Evolutionary conservation across 139 green algal genomes (phyloP).

Genomic region (Spirogloea muscicola): DNA sequence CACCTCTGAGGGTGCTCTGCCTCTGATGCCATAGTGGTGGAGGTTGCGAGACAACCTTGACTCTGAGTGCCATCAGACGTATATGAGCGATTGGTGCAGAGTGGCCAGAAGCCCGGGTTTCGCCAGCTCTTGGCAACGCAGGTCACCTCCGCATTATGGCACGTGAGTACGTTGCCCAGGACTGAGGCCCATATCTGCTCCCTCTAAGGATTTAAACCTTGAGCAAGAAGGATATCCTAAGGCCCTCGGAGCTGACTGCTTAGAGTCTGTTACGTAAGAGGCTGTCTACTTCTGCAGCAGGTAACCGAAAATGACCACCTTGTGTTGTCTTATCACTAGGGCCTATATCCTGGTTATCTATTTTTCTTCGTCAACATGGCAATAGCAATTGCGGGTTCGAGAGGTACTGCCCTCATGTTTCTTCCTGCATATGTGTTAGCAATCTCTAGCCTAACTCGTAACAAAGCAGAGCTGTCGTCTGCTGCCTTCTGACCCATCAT

Average conservation of each 20-base stretch:
- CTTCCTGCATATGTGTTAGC: not conserved
- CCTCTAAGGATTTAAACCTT: not conserved
- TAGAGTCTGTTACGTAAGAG: not conserved
- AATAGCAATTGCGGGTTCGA: slow-evolving; percentile 30
- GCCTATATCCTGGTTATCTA: slow-evolving; percentile 42
- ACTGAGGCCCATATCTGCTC: not conserved
- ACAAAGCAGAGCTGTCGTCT: too few species aligned
- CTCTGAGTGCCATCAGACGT: too few species aligned
- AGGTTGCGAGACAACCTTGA: too few species aligned
- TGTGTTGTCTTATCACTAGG: slow-evolving; percentile 3
- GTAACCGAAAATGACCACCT: not conserved
- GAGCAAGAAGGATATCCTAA: not conserved
- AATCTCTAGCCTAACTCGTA: too few species aligned
- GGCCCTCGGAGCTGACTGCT: not conserved
- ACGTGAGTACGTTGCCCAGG: slow-evolving; percentile 26
- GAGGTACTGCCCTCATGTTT: not conserved
- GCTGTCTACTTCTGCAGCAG: not conserved
- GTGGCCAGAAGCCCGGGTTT: slow-evolving; percentile 26
- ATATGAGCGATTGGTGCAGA: slow-evolving; percentile 35
- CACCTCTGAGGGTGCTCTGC: too few species aligned
- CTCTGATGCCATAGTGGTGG: too few species aligned
- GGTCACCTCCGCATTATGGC: slow-evolving; percentile 36
- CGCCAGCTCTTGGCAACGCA: slow-evolving; percentile 36
- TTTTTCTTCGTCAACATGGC: slow-evolving; percentile 40
- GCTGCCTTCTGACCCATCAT: too few species aligned